These are phyloP conservation scores for Cylindricascospora bacillispora DNA, from an alignment of 1,139 yeast species.

Conservation along the genomic window DNA sequence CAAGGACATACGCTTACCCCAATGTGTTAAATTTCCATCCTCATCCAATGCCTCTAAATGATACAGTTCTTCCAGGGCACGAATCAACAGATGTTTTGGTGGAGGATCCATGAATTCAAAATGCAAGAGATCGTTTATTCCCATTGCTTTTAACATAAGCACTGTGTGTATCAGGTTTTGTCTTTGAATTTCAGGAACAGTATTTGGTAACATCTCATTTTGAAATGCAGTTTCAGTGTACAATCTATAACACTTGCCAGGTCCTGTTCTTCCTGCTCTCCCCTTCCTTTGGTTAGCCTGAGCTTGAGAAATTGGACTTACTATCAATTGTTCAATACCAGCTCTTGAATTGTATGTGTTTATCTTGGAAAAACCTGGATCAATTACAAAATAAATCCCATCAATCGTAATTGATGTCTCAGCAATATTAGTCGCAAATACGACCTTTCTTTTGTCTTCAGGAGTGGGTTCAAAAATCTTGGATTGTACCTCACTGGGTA, in stretches of 20 bases:
- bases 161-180: constrained; percentile 79
- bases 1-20: constrained; percentile 79
- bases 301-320: constrained; percentile 81
- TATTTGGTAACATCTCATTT: constrained; percentile 75
- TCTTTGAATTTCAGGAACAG: constrained; percentile 88
- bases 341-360: constrained; percentile 69
- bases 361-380: constrained; percentile 87
- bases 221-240: constrained; percentile 79
- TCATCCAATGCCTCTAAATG: constrained; percentile 68
- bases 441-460: constrained; percentile 64
- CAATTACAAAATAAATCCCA: constrained; percentile 80
- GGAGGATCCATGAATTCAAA: constrained; percentile 97
- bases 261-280: constrained; percentile 93
- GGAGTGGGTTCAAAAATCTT: constrained; percentile 86
- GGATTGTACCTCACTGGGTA: constrained; percentile 75
- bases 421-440: constrained; percentile 90
- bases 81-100: constrained; percentile 55
- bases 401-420: constrained; percentile 94
- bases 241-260: constrained; percentile 85
- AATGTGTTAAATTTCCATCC: constrained; percentile 57
- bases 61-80: constrained; percentile 75
- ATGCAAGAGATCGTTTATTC: constrained; percentile 63
- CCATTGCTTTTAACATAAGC: constrained; percentile 89
- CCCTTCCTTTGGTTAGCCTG: constrained; percentile 96
- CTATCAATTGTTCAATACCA: constrained; percentile 83